Percentiles rank a stretch among this genome's conserved stretches.
Evolutionary conservation across 306 rosid genomes (phyloP).

Genomic region (Sophora flavescens): DNA sequence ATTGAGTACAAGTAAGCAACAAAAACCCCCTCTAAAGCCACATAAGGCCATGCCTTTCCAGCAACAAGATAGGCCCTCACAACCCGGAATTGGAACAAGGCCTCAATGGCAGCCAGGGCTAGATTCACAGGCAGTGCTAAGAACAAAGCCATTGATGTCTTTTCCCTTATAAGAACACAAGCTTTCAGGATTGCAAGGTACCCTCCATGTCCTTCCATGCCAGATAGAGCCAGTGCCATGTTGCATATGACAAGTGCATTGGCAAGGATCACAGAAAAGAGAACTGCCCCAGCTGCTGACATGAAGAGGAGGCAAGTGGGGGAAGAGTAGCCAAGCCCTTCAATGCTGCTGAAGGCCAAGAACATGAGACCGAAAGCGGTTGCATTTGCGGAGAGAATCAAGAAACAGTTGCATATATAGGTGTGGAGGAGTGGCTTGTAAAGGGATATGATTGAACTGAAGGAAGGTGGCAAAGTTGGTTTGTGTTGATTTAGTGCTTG

Average conservation of each 20-base stretch:
- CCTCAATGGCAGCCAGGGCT: constrained; percentile 78
- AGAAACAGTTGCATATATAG: constrained; percentile 64
- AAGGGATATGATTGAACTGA: constrained; percentile 54
- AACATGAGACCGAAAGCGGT: constrained; percentile 68
- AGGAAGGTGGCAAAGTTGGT: constrained; percentile 48
- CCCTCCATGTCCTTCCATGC: constrained; percentile 73
- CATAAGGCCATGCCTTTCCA: constrained; percentile 49
- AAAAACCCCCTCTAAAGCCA: constrained; percentile 71
- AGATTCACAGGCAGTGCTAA: constrained; percentile 76
- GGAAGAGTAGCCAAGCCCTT: constrained; percentile 61
- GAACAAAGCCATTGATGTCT: constrained; percentile 72
- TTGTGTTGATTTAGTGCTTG: constrained; percentile 64
- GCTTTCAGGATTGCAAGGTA: constrained; percentile 74
- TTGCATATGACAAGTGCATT: constrained; percentile 77
- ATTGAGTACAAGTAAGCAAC: constrained; percentile 83
- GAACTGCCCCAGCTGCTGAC: constrained; percentile 75
- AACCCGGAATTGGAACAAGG: constrained; percentile 82
- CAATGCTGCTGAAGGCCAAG: constrained; percentile 67
- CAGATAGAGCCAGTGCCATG: constrained; percentile 75
- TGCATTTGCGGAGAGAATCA: constrained; percentile 82
- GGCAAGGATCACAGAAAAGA: constrained; percentile 88
- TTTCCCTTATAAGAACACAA: constrained; percentile 74
- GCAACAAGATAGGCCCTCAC: constrained; percentile 54
- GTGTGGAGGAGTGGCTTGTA: constrained; percentile 71
- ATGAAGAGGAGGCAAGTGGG: constrained; percentile 52